A percentile compares a stretch with the other conserved stretches of the same genome.
phyloP scores from a whole-genome alignment of 2,329 filamentous ascomycete species.

The Venturia effusa region DNA sequence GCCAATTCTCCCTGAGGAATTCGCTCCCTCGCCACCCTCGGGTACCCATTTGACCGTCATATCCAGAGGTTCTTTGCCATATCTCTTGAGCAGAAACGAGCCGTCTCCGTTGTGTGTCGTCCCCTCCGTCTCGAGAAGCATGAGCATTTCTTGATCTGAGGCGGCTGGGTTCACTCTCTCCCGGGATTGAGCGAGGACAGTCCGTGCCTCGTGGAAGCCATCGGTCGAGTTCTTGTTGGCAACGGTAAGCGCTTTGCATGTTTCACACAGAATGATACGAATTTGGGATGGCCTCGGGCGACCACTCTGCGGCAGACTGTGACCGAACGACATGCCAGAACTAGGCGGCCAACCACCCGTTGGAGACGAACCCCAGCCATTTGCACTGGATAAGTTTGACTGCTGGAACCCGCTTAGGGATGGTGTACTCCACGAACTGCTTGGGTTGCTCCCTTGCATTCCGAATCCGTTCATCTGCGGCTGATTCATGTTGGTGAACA shows the following conservation, averaged over 20 bases:
- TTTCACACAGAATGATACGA: slow-evolving; percentile 26
- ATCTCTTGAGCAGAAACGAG: slow-evolving; percentile 56
- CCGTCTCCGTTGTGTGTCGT: slow-evolving; percentile 79
- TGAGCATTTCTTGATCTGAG: slow-evolving; percentile 59
- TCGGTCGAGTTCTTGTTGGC: slow-evolving; percentile 33
- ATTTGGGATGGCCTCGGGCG: slow-evolving; percentile 12
- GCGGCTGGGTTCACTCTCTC: slow-evolving; percentile 33
- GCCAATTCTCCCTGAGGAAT: neutral
- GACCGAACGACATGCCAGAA: neutral
- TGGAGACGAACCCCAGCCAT: slow-evolving; percentile 3
- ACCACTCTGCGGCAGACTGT: neutral
- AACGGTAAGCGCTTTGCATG: slow-evolving; percentile 55
- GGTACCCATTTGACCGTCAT: slow-evolving; percentile 8
- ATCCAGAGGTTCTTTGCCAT: neutral
- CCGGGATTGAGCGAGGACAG: slow-evolving; percentile 49
- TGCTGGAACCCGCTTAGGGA: neutral
- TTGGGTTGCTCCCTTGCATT: neutral
- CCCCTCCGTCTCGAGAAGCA: slow-evolving; percentile 85
- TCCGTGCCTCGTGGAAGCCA: slow-evolving; percentile 59
- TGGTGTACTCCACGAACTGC: slow-evolving; percentile 3
- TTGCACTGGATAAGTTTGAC: neutral
- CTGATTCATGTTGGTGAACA: slow-evolving; percentile 6
- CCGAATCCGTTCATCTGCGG: slow-evolving; percentile 5
- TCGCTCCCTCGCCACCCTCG: neutral
- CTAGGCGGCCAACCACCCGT: neutral